These are phyloP conservation scores for Cylindrotheca closterium DNA, from an alignment of 108 stramenopile species.

Conservation along the genomic window DNA sequence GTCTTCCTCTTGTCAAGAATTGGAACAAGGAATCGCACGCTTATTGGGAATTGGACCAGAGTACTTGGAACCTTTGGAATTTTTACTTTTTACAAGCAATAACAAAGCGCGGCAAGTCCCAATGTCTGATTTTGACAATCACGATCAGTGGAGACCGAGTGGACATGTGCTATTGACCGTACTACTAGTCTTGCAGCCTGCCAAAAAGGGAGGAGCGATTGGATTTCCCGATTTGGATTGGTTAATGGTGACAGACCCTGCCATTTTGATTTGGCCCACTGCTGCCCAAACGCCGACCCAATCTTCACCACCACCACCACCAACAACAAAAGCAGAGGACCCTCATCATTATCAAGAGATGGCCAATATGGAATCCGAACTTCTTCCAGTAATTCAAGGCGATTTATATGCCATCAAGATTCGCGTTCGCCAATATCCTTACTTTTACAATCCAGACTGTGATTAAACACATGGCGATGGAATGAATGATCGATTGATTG, in stretches of 20 bases:
- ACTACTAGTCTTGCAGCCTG: conserved; percentile 36
- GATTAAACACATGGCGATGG: too few relatives aligned
- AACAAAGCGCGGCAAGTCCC: neutral
- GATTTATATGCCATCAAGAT: conserved; percentile 7
- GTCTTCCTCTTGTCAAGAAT: too few relatives aligned
- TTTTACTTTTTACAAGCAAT: neutral
- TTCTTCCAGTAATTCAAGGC: conserved; percentile 10
- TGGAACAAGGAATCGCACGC: too few relatives aligned
- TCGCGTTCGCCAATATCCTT: conserved; percentile 2
- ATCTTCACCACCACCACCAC: too few relatives aligned
- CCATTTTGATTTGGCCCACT: conserved; percentile 13
- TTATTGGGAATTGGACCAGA: too few relatives aligned
- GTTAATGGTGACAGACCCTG: conserved; percentile 14
- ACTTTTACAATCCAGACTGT: too few relatives aligned
- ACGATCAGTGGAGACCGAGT: conserved; percentile 39
- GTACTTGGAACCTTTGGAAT: conserved; percentile 14
- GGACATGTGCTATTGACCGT: conserved; percentile 45
- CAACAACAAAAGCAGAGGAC: neutral
- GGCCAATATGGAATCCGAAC: conserved; percentile 3
- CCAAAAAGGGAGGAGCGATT: conserved; percentile 24
- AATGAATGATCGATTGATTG: too few relatives aligned
- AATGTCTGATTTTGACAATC: conserved; percentile 39
- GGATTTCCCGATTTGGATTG: conserved; percentile 55
- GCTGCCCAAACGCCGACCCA: too few relatives aligned
- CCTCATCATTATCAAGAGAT: neutral